These are phyloP conservation scores for Blastosporella zonata DNA, from an alignment of 1,284 basidiomycete genomes.

Conservation along the genomic window DNA sequence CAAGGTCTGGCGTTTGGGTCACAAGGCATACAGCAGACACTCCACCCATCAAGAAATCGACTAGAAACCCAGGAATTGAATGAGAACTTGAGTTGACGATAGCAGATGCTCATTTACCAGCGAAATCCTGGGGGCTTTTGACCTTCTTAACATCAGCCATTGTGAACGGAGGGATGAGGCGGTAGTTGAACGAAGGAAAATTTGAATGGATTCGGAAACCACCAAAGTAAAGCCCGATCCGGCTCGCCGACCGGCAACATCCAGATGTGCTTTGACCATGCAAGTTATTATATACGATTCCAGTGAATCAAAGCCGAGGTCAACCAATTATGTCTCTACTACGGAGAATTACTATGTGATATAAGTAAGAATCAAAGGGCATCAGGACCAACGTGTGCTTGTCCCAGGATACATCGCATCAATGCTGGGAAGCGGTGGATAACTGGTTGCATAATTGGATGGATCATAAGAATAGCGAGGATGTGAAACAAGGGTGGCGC, in stretches of 20 bases:
- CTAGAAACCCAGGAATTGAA: conserved; percentile 38
- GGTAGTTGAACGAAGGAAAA: neutral
- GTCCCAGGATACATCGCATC: conserved; percentile 19
- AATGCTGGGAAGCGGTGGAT: conserved; percentile 18
- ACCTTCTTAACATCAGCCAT: conserved; percentile 76
- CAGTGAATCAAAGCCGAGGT: neutral
- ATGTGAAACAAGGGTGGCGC: conserved; percentile 9
- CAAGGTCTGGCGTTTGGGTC: neutral
- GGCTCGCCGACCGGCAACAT: neutral
- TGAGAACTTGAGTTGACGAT: conserved; percentile 13
- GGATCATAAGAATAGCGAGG: conserved; percentile 16
- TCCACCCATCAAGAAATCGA: conserved; percentile 92
- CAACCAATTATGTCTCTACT: conserved; percentile 13
- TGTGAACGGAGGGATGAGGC: conserved; percentile 41
- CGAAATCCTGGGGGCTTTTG: conserved; percentile 81
- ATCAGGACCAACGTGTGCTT: conserved; percentile 20
- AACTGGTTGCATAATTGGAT: conserved; percentile 8
- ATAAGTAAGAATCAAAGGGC: conserved; percentile 11
- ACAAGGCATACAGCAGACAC: conserved; percentile 71
- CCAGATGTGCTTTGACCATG: neutral
- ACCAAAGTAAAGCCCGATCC: neutral
- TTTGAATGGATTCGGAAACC: neutral
- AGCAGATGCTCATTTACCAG: conserved; percentile 43
- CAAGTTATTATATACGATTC: neutral
- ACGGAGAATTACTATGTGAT: conserved; percentile 12